Percentiles rank a stretch among this genome's conserved stretches.
These are phyloP conservation scores for Wickerhamiella allomyrinae DNA, from an alignment of 805 yeast species.

Conservation along the genomic window DNA sequence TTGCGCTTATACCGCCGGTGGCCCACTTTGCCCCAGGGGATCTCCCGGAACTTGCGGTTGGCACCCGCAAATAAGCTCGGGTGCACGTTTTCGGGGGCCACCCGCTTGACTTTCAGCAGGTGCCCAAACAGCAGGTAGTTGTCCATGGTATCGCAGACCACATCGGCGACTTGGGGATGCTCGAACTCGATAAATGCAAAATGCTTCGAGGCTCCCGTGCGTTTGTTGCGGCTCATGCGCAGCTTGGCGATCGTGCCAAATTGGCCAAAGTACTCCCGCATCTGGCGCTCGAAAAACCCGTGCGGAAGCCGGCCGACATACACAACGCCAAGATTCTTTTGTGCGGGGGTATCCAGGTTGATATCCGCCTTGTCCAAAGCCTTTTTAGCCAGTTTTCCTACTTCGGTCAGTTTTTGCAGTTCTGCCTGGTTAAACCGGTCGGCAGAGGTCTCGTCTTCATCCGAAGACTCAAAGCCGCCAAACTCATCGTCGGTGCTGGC, in stretches of 20 bases:
- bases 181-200: slow-evolving; percentile 82
- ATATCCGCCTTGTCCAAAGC: background rate
- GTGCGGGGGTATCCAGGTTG: background rate
- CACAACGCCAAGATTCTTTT: slow-evolving; percentile 41
- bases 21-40: slow-evolving; percentile 46
- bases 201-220: slow-evolving; percentile 82
- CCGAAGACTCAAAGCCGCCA: slow-evolving; percentile 10
- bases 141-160: slow-evolving; percentile 93
- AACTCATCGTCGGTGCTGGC: slow-evolving; percentile 17
- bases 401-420: slow-evolving; percentile 3
- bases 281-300: slow-evolving; percentile 67
- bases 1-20: slow-evolving; percentile 41
- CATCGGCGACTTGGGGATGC: slow-evolving; percentile 57
- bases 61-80: slow-evolving; percentile 44
- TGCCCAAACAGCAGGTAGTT: slow-evolving; percentile 84
- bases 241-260: slow-evolving; percentile 75
- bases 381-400: slow-evolving; percentile 7
- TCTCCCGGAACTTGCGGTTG: slow-evolving; percentile 37
- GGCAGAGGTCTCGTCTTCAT: background rate
- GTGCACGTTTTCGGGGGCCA: slow-evolving; percentile 27
- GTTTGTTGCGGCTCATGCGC: slow-evolving; percentile 75
- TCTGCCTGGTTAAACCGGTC: slow-evolving; percentile 4
- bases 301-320: slow-evolving; percentile 88
- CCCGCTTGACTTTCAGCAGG: slow-evolving; percentile 58
- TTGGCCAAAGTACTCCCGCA: slow-evolving; percentile 70